Percentiles rank a stretch among this genome's conserved stretches.
Conservation (phyloP, 257 asterid genomes). For the Plantago elongata region DNA sequence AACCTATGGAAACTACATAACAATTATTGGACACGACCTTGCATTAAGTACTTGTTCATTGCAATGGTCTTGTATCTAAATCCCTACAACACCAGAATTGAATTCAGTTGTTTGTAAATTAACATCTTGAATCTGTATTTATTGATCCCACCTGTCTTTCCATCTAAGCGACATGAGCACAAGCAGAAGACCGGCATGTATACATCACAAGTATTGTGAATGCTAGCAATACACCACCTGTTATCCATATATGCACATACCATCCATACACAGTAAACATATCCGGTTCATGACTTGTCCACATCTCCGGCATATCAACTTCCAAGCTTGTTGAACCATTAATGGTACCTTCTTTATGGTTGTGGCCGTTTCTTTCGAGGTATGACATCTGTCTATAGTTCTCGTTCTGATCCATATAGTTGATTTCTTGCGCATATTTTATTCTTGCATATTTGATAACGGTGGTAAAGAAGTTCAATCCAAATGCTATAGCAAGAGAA, state of each 20-base stretch:
- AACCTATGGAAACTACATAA: too few relatives aligned
- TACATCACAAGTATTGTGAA: constrained; percentile 18
- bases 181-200: constrained; percentile 11
- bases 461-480: constrained; percentile 21
- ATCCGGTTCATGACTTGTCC: constrained; percentile 2
- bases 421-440: constrained; percentile 17
- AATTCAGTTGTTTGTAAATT: background rate
- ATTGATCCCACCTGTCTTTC: background rate
- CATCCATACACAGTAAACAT: constrained; percentile 15
- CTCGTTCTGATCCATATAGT: constrained; percentile 11
- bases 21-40: too few relatives aligned
- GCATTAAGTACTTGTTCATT: too few relatives aligned
- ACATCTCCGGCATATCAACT: background rate
- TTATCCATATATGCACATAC: constrained; percentile 12
- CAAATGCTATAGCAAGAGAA: constrained; percentile 13
- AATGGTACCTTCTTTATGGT: background rate
- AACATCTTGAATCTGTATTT: background rate
- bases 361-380: background rate
- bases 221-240: constrained; percentile 4
- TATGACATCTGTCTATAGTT: constrained; percentile 3
- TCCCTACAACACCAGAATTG: background rate
- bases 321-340: background rate
- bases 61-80: too few relatives aligned
- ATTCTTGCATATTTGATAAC: constrained; percentile 9
- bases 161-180: constrained; percentile 4